Base-by-base conservation (phyloP, 2,329 filamentous ascomycete genomes). In the Aspergillus clavatus region DNA sequence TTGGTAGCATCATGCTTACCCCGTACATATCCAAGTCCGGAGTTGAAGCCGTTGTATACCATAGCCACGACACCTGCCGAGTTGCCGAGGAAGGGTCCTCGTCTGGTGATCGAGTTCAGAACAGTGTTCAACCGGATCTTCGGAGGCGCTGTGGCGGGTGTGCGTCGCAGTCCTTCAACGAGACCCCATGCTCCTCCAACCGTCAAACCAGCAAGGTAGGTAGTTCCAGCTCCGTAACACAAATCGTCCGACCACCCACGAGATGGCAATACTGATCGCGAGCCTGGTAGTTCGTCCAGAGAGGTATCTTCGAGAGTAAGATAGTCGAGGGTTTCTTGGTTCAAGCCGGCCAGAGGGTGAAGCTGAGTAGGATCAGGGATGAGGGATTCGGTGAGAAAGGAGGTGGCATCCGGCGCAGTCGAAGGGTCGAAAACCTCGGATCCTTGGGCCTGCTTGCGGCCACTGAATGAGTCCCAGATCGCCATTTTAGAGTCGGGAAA, bases 241-340 rank as follows among this genome's bases (percentile, higher is more conserved):
- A 98, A 81, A 69, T 98, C 93, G 66, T 98, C 93, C 50, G 90
- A 95, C 83, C 95, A 98, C 66, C 93, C 93, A 68, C 93, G 85
- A 45, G 90, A 96, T 35, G 94, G 93, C 43, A 98, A 80, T 43
- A 90, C 86, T 35, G 91, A 94, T 66, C 87, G 86, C 48, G 83
- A 80, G 62, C 89, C 90, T 39, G 90, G 89, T 16, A 95, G 79
- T 61, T 94, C 84, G 51, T 89, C 89, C 47, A 96, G 82, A 22
- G 84, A 81, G 40, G 89, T 87, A 67, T 98, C 94, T 72, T 98
- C 93, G 62, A 98, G 84, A 21, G 86, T 84, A 54, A 98, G 80
- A 71, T 98, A 98, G 69, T 98, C 93, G 61, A 98, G 83, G 0
- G 87, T 87, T 60, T 95, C 88, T 73, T 88, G 84, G 74, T 96